Evolutionary conservation across 768 basidiomycete species (phyloP).

Genomic region (Lactifluus subvellereus): DNA sequence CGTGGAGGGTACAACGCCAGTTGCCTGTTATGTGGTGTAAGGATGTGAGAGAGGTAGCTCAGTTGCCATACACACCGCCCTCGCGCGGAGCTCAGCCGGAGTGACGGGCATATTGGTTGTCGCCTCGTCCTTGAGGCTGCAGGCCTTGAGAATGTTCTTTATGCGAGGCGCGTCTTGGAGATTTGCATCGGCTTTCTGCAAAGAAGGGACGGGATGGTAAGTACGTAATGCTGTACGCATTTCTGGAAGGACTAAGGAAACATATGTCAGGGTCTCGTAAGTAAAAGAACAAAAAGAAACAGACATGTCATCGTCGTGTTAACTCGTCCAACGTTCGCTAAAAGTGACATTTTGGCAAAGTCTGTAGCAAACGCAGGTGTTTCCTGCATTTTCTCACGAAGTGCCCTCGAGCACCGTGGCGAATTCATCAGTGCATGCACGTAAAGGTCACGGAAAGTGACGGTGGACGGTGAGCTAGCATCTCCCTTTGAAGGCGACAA

Average conservation of each 20-base stretch:
- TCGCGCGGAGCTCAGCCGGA: slow-evolving; percentile 51
- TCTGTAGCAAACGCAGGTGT: slow-evolving; percentile 53
- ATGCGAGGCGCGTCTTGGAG: slow-evolving; percentile 76
- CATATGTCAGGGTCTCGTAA: neutral
- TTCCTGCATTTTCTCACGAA: slow-evolving; percentile 67
- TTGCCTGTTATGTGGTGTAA: slow-evolving; percentile 32
- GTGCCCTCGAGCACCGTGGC: slow-evolving; percentile 59
- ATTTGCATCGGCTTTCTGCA: slow-evolving; percentile 64
- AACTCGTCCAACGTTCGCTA: slow-evolving; percentile 75
- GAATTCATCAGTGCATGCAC: slow-evolving; percentile 47
- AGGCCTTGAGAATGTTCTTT: slow-evolving; percentile 66
- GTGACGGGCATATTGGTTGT: slow-evolving; percentile 42
- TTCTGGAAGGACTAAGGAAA: slow-evolving; percentile 60
- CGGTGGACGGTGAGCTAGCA: slow-evolving; percentile 25
- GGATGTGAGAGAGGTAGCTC: neutral
- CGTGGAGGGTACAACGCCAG: slow-evolving; percentile 56
- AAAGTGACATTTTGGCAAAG: slow-evolving; percentile 67
- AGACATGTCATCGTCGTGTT: slow-evolving; percentile 81
- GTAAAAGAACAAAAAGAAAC: neutral
- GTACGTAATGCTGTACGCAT: slow-evolving; percentile 73
- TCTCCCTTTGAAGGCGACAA: slow-evolving; percentile 30
- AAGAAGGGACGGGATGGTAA: slow-evolving; percentile 70
- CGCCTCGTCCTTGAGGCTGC: slow-evolving; percentile 43
- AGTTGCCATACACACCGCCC: slow-evolving; percentile 38
- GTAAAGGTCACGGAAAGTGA: slow-evolving; percentile 46